Conservation (phyloP, 768 basidiomycete species). For the Termitomyces eurrhizus region DNA sequence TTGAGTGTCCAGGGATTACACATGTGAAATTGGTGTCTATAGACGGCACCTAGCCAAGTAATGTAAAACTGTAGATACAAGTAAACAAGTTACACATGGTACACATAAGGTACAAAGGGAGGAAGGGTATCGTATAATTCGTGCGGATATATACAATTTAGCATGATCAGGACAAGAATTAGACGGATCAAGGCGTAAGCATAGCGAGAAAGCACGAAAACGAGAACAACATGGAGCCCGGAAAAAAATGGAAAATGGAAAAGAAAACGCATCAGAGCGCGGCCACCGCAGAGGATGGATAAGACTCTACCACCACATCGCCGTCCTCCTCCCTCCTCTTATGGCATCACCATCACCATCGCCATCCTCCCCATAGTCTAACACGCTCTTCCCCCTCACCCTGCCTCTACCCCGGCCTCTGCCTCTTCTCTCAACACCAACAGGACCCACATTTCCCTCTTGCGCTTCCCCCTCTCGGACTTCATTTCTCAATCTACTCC, state of each 20-base stretch:
- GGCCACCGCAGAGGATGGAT: not conserved
- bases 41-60: not conserved
- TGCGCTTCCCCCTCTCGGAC: not conserved
- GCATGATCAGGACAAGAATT: not conserved
- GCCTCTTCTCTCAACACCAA: not conserved
- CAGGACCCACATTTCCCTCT: not conserved
- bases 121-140: not conserved
- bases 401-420: not conserved
- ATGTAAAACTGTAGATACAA: not conserved
- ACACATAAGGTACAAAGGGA: not conserved
- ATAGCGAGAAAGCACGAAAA: not conserved
- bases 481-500: conserved; percentile 39
- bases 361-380: not conserved
- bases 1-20: not conserved
- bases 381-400: not conserved
- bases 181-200: not conserved
- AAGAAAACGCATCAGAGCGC: not conserved
- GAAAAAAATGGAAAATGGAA: not conserved
- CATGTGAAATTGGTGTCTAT: not conserved
- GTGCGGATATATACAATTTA: not conserved
- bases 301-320: conserved; percentile 3
- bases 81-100: not conserved
- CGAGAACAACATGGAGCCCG: not conserved
- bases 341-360: not conserved
- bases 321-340: not conserved